These are phyloP conservation scores for Vaccinium corymbosum DNA, from an alignment of 148 eudicot genomes.

Conservation along the genomic window DNA sequence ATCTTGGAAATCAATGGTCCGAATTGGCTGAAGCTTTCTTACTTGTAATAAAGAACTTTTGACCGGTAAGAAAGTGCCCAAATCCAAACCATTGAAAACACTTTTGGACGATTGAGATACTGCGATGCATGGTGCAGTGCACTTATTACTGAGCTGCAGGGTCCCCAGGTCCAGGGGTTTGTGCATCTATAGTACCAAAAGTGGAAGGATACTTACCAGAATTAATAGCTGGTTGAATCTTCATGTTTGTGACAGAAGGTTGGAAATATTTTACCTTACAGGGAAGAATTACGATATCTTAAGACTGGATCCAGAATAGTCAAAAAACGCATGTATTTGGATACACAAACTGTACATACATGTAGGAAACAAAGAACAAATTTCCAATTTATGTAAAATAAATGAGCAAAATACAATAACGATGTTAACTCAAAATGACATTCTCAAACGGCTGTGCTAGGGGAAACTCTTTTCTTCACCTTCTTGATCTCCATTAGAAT, in stretches of 20 bases:
- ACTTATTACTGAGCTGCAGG: no score
- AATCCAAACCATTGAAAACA: no score
- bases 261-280: background rate
- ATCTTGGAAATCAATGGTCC: no score
- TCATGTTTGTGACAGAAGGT: background rate
- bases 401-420: background rate
- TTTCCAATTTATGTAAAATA: background rate
- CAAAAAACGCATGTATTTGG: background rate
- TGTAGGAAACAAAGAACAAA: background rate
- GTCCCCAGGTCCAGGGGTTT: background rate
- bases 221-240: background rate
- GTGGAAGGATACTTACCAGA: background rate
- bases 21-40: no score
- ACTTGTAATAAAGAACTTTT: no score
- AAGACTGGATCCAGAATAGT: background rate
- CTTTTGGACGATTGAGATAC: no score
- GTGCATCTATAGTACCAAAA: background rate
- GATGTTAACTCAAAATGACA: background rate
- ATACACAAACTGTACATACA: background rate
- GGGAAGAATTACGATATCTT: background rate
- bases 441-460: background rate
- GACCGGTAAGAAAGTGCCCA: no score
- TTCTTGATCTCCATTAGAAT: background rate
- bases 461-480: conserved; percentile 4
- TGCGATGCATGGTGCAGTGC: no score